Evolutionary conservation across 495 filamentous ascomycete genomes (phyloP), one percentile per base, ranked within the genome.

Genomic region (Penicillium diatomitis): DNA sequence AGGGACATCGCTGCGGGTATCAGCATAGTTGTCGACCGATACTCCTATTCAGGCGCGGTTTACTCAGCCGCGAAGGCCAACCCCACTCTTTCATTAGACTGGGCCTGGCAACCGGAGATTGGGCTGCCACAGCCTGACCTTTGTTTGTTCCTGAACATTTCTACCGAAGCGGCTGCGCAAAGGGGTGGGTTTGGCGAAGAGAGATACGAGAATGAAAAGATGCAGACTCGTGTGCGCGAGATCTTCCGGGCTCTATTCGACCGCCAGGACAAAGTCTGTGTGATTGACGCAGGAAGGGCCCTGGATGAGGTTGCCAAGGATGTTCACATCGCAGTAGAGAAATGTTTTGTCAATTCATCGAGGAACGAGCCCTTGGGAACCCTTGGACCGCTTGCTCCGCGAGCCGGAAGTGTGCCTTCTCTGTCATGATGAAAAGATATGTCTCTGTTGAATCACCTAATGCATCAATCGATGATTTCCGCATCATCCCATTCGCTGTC

Each of bases 51-150:
- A 34, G 92, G 92, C 11, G 85, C 87, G 41, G 88, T 96, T 12
- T 98, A 97, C 69, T 87, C 84, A n/a, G 86, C 88, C n/a, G 92
- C 92, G 0, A 96, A 96, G 58, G 72, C 77, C 27, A 87, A 86
- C 58, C 79, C 82, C 6, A 69, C 66, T 5, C 73, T 96, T 6
- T 72, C 77, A 1, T 67, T 97, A 5, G 65, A 77, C 3, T 96
- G 91, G 87, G 88, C 87, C 37, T 79, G 76, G 64, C 76, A 80
- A 35, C 89, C 92, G 4, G 92, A 98, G 58, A 74, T 87, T 20
- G 92, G 92, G 4, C 72, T 98, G 6, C 92, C 94, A 4, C 77
- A 83, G 8, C 91, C 94, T 0, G 92, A 98, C 67, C 58, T 88
- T 7, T 90, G 90, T 28, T 53, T 98, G 2, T 98, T 96, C 61